Evolutionary conservation across 345 rosid species (phyloP), one percentile per base, ranked within the genome.

Genomic region (Sisymbrium irio): DNA sequence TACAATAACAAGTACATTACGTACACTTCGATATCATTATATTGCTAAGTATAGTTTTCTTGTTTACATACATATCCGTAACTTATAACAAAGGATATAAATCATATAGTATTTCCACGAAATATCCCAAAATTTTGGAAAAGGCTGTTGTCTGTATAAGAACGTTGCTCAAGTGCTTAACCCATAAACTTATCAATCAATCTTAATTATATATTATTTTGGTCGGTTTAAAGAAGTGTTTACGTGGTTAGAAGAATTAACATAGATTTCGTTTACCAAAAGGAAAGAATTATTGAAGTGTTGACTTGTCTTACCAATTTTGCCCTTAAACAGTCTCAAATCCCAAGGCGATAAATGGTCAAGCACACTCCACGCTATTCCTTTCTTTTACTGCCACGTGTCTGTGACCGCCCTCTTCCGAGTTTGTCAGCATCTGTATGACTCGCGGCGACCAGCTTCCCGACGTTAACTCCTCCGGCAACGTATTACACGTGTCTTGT

Each of bases 321-420:
- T 51, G 5, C 49, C 33, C 7, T 33, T 36, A 7, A 32, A 37
- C 51, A 61, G 57, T 53, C 74, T 61, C 74, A 75, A 61, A 68
- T 61, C 20, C 63, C 79, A 75, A 61, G 9, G 79, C 32, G 22
- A 53, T 75, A 75, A 68, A 75, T 75, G 79, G 74, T 62, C 58
- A 53, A 20, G 79, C 32, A 53, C 49, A 27, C 20, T 68, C 79
- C 79, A 75, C 79, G 79, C 69, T 68, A 7, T 22, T 61, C 79
- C 79, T 60, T 64, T 68, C 64, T 10, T 42, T 61, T 17, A 22
- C 11, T 0, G 63, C 57, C 74, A 69, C 75, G 70, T 76, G 75
- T 69, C 41, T 9, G 2, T 8, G 27, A 42, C 64, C 74, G 69
- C 40, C 15, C 79, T 15, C 40, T 37, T 22, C 63, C 42, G 9